phyloP scores from a whole-genome alignment of 208 protist genomes.

The Wallacemonas sp. region DNA sequence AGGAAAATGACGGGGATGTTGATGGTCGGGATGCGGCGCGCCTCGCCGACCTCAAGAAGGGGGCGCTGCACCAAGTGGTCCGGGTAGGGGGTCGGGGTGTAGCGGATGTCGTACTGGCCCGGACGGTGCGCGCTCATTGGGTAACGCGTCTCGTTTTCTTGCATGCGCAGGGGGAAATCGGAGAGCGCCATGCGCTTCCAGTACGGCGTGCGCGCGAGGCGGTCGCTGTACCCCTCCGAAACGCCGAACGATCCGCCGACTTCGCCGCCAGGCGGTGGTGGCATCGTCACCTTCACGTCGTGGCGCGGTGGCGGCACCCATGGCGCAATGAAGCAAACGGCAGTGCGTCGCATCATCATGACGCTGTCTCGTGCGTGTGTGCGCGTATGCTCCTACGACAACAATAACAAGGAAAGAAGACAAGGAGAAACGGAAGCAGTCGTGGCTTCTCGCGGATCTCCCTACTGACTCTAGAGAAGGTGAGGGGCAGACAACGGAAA shows the following conservation, averaged over 20 bases:
- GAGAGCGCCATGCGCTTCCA: slow-evolving; percentile 91
- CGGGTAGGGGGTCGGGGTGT: slow-evolving; percentile 73
- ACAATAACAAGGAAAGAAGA: background rate
- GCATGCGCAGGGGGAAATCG: slow-evolving; percentile 79
- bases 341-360: slow-evolving; percentile 31
- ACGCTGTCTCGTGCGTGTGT: background rate
- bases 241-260: slow-evolving; percentile 84
- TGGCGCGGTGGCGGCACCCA: slow-evolving; percentile 83
- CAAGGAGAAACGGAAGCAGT: no score
- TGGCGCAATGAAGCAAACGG: slow-evolving; percentile 44
- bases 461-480: no score
- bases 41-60: slow-evolving; percentile 86
- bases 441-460: no score
- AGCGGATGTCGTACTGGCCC: slow-evolving; percentile 89
- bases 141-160: slow-evolving; percentile 84
- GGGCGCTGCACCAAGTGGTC: slow-evolving; percentile 72
- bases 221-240: slow-evolving; percentile 84
- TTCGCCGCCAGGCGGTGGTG: slow-evolving; percentile 82
- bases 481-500: no score
- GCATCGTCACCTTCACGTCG: slow-evolving; percentile 85
- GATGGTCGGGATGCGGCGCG: slow-evolving; percentile 69
- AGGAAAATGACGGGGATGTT: slow-evolving; percentile 86
- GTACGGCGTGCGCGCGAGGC: slow-evolving; percentile 76
- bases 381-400: background rate
- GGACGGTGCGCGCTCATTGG: slow-evolving; percentile 69